Conservation (phyloP, 345 rosid species). For the Rhizophora apiculata region DNA sequence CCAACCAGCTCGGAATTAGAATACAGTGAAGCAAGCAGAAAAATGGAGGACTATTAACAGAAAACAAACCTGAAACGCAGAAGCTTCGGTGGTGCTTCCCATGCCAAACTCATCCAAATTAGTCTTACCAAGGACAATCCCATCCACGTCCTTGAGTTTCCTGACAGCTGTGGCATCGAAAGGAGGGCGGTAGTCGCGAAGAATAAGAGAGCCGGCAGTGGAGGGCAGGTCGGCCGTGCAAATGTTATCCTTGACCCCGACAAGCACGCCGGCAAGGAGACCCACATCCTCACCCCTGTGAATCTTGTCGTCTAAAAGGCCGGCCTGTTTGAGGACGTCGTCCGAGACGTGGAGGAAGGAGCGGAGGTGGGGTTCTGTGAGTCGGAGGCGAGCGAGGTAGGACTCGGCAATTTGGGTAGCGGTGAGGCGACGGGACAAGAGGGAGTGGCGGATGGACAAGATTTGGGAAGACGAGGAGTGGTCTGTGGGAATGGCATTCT, state of each 20-base stretch:
- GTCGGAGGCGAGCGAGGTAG: constrained; percentile 60
- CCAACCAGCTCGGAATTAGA: too few species aligned
- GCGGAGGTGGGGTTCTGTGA: constrained; percentile 68
- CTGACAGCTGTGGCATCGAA: constrained; percentile 77
- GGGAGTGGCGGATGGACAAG: constrained; percentile 64
- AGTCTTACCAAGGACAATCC: constrained; percentile 81
- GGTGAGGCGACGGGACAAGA: constrained; percentile 58
- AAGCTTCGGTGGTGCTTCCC: constrained; percentile 89
- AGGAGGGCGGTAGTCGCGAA: constrained; percentile 68
- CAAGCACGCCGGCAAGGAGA: constrained; percentile 74
- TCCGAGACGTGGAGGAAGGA: constrained; percentile 76
- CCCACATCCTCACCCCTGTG: constrained; percentile 55
- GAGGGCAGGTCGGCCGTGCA: constrained; percentile 88
- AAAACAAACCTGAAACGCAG: constrained; percentile 79
- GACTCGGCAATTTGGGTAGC: constrained; percentile 69
- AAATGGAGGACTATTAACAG: neutral
- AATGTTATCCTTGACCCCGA: constrained; percentile 82
- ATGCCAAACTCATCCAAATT: constrained; percentile 94
- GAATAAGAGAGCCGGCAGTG: constrained; percentile 73
- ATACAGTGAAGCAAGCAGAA: too few species aligned
- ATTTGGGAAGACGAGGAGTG: constrained; percentile 53
- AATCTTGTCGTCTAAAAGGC: constrained; percentile 47
- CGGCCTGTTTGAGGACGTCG: constrained; percentile 49
- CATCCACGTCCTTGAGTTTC: constrained; percentile 63
- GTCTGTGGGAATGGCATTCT: constrained; percentile 19